A percentile compares a stretch with the other conserved stretches of the same genome.
phyloP scores from a whole-genome alignment of 164 flowering plant species.

The Aristolochia fimbriata region DNA sequence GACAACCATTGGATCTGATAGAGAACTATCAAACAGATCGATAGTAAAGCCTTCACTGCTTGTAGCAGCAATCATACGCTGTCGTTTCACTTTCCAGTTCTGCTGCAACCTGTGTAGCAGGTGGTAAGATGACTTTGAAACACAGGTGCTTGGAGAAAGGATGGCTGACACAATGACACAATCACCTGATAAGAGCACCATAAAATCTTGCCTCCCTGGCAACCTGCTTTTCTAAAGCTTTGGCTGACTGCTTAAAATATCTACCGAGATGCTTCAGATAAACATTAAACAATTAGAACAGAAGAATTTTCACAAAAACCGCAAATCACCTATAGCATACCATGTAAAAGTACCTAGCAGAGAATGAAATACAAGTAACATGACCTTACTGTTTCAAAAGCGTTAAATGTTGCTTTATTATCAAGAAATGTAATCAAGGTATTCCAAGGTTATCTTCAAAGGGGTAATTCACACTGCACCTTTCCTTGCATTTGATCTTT shows the following conservation, averaged over 20 bases:
- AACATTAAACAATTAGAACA: not conserved
- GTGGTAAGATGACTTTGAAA: slow-evolving; percentile 15
- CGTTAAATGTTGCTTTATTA: too few species aligned
- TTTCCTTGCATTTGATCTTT: too few species aligned
- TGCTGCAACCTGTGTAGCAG: slow-evolving; percentile 90
- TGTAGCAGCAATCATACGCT: slow-evolving; percentile 54
- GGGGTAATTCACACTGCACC: too few species aligned
- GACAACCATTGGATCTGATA: slow-evolving; percentile 36
- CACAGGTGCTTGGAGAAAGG: not conserved
- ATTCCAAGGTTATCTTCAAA: too few species aligned
- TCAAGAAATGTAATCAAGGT: too few species aligned
- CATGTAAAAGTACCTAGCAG: too few species aligned
- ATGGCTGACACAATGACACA: not conserved
- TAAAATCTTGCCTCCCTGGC: slow-evolving; percentile 87
- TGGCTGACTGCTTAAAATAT: slow-evolving; percentile 87
- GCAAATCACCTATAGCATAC: too few species aligned
- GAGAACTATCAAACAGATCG: slow-evolving; percentile 71
- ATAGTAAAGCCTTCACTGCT: slow-evolving; percentile 77
- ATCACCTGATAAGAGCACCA: slow-evolving; percentile 89
- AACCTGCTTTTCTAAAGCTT: slow-evolving; percentile 79
- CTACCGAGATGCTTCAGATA: slow-evolving; percentile 67
- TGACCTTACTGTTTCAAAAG: too few species aligned
- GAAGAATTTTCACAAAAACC: too few species aligned
- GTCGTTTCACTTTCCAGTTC: slow-evolving; percentile 95
- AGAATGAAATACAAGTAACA: too few species aligned